Evolutionary conservation across 495 filamentous ascomycete species (phyloP).

Genomic region (Extremus antarcticus): DNA sequence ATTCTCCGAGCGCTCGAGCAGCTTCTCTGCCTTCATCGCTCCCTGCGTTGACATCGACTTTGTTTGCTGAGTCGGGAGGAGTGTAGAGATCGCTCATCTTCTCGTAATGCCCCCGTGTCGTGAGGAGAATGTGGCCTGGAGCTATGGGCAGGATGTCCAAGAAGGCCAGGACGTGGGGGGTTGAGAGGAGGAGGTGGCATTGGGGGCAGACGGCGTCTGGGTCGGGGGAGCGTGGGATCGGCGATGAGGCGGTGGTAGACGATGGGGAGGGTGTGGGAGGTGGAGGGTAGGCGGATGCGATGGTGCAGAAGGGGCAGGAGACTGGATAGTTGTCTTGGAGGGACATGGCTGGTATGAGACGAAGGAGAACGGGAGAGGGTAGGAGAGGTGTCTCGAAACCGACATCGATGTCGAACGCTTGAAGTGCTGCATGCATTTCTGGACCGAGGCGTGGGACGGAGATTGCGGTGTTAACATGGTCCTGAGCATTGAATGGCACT

Average conservation of each 20-base stretch:
- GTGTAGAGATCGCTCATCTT: constrained; percentile 60
- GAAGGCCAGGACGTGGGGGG: constrained; percentile 65
- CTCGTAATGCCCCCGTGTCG: constrained; percentile 56
- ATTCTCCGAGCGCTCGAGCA: constrained; percentile 29
- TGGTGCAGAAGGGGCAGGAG: constrained; percentile 58
- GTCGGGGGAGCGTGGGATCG: constrained; percentile 23
- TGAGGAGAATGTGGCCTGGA: constrained; percentile 65
- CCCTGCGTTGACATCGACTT: background rate
- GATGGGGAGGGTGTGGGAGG: constrained; percentile 20
- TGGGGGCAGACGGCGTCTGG: constrained; percentile 21
- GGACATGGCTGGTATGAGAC: background rate
- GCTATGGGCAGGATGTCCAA: constrained; percentile 83
- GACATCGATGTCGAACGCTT: no score
- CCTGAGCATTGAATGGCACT: no score
- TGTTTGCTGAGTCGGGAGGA: constrained; percentile 44
- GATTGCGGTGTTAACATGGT: no score
- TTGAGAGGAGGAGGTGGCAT: constrained; percentile 59
- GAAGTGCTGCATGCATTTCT: no score
- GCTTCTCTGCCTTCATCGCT: constrained; percentile 13
- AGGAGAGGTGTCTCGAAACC: background rate
- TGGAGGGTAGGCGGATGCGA: constrained; percentile 36
- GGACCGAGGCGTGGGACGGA: no score
- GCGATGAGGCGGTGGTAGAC: constrained; percentile 16
- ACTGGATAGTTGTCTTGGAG: constrained; percentile 16
- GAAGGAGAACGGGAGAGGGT: background rate